Evolutionary conservation across 176 grass and related monocot genomes (phyloP), one percentile per base, ranked within the genome.

Genomic region (Rhynchospora pubera): DNA sequence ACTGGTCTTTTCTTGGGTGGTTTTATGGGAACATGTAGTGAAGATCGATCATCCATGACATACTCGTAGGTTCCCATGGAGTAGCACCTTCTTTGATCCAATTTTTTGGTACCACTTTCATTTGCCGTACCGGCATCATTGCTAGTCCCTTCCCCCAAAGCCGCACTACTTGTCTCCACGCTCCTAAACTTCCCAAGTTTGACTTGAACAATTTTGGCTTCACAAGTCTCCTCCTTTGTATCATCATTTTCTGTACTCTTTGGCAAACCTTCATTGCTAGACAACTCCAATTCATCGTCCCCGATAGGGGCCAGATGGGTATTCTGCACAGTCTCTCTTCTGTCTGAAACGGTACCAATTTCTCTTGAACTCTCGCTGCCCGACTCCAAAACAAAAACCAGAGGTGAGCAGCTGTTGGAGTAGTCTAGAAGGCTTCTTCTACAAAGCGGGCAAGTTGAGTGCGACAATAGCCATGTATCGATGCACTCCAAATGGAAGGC

Each of bases 41-140:
- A 59, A 22, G 80, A 86, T 18, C 15, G 81, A 22, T 94, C 91
- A 65, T 97, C 94, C 91, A 97, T 94, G 7, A 94, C 88, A 86
- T 97, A 97, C 91, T 97, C 94, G 76, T 94, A 94, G 16, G 90
- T 87, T 4, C 94, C 94, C 94, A 94, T 97, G 19, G 94, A 94
- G 78, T 87, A 97, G 68, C 94, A 97, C 46, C 94, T 93, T 55
- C 94, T 85, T 63, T 92, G 87, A 83, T 92, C 88, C 83, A 94
- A 84, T 11, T 86, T 84, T 1, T 43, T 53, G 73, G 58, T 70
- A 75, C 79, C 76, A 43, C 67, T 62, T 60, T 69, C 9, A 8
- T 60, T 59, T 30, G 58, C 50, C 11, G 61, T 82, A 68, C 13
- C 45, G 12, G 48, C 44, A 79, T 9, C 78, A 6, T 46, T 80